Percentiles rank a stretch among this genome's conserved stretches.
Conservation (phyloP, 176 grass and related monocot species). For the Avena atlantica region DNA sequence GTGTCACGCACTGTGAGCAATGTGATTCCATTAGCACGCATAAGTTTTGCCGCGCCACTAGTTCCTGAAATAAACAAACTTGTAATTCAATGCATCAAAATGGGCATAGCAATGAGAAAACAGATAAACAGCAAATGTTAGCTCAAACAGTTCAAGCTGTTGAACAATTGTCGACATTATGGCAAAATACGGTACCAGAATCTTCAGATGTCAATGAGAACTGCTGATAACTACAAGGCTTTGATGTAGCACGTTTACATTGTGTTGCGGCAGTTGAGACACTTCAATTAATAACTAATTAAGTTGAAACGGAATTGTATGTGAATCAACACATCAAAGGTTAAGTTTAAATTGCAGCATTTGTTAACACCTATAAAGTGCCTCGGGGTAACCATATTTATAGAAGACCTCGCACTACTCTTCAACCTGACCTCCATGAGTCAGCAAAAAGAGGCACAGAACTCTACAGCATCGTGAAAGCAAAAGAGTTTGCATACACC, state of each 20-base stretch:
- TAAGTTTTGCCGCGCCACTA: slow-evolving; percentile 77
- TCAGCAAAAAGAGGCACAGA: neutral
- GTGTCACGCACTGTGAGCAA: slow-evolving; percentile 76
- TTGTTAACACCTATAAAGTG: slow-evolving; percentile 15
- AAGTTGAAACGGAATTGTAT: slow-evolving; percentile 3
- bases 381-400: neutral
- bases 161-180: neutral
- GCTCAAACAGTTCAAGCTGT: slow-evolving; percentile 6
- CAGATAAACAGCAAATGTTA: slow-evolving; percentile 30
- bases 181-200: neutral
- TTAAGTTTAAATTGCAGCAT: neutral
- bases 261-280: slow-evolving; percentile 11
- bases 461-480: neutral
- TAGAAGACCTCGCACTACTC: neutral
- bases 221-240: neutral
- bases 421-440: neutral
- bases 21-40: slow-evolving; percentile 83
- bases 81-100: slow-evolving; percentile 32
- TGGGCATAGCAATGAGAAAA: slow-evolving; percentile 34
- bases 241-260: neutral
- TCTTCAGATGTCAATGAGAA: slow-evolving; percentile 22
- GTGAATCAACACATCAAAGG: slow-evolving; percentile 30
- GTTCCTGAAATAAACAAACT: slow-evolving; percentile 65
- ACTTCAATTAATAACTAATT: slow-evolving; percentile 8
- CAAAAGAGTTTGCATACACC: slow-evolving; percentile 10